These are phyloP conservation scores for Seiridium unicorne DNA, from an alignment of 2,329 filamentous ascomycete species.

Conservation along the genomic window DNA sequence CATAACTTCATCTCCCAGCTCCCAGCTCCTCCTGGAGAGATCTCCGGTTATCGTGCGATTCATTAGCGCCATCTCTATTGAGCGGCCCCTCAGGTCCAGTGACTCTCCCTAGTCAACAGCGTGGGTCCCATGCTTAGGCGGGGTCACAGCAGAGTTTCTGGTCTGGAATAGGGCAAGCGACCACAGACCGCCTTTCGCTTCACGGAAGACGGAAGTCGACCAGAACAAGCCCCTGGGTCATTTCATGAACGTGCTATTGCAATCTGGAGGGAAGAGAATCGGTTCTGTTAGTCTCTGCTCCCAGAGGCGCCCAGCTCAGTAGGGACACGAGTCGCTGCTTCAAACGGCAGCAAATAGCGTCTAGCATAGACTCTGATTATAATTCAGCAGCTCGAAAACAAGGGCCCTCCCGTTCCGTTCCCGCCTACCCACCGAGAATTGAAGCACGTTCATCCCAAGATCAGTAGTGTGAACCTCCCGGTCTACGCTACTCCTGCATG, in stretches of 20 bases:
- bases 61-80: not conserved
- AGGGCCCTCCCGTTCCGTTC: not conserved
- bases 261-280: not conserved
- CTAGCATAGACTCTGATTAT: too few relatives aligned
- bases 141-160: not conserved
- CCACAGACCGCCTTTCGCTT: constrained; percentile 3
- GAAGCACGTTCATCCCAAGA: constrained; percentile 1
- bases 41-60: not conserved
- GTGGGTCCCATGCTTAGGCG: not conserved
- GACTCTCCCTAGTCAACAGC: not conserved
- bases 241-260: not conserved
- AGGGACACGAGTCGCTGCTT: too few relatives aligned
- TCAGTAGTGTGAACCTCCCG: not conserved
- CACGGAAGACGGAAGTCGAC: not conserved
- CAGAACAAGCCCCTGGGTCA: not conserved
- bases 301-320: too few relatives aligned
- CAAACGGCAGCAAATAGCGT: too few relatives aligned
- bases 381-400: not conserved
- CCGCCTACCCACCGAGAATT: not conserved
- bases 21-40: not conserved
- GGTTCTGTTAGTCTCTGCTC: too few relatives aligned
- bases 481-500: not conserved
- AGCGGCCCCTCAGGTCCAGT: not conserved
- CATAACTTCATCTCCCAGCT: not conserved
- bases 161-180: constrained; percentile 3